A percentile compares a stretch with the other conserved stretches of the same genome.
Evolutionary conservation across 1,139 yeast species (phyloP).

Genomic region (Yamadazyma atmosphaerica): DNA sequence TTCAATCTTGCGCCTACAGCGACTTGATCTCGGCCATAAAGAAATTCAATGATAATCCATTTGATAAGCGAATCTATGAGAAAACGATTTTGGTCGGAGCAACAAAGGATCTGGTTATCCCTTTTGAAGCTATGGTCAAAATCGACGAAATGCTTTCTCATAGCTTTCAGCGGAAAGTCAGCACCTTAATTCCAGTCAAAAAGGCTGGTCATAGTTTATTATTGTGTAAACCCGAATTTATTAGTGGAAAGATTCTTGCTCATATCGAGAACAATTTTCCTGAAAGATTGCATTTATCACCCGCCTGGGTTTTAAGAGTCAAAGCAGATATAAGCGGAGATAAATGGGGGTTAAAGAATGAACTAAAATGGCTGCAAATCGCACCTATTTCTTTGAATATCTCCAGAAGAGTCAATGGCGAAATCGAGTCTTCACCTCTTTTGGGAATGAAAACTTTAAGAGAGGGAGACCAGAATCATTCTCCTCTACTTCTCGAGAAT

Average conservation of each 20-base stretch:
- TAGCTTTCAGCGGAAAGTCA: slow-evolving; percentile 29
- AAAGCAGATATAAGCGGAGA: slow-evolving; percentile 65
- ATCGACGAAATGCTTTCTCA: slow-evolving; percentile 26
- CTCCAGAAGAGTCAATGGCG: slow-evolving; percentile 30
- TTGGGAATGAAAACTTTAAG: slow-evolving; percentile 77
- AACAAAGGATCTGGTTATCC: slow-evolving; percentile 56
- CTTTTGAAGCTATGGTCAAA: slow-evolving; percentile 33
- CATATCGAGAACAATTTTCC: slow-evolving; percentile 57
- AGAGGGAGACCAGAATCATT: slow-evolving; percentile 62
- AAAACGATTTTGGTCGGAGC: slow-evolving; percentile 60
- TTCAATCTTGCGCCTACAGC: slow-evolving; percentile 39
- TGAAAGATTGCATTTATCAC: slow-evolving; percentile 48
- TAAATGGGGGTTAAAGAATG: slow-evolving; percentile 80
- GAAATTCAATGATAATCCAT: slow-evolving; percentile 34
- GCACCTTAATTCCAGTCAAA: slow-evolving; percentile 39
- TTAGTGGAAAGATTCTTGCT: slow-evolving; percentile 62
- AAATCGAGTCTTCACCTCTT: slow-evolving; percentile 39
- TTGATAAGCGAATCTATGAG: slow-evolving; percentile 32
- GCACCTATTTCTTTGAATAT: slow-evolving; percentile 51
- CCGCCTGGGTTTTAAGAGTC: slow-evolving; percentile 63
- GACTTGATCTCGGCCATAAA: slow-evolving; percentile 46
- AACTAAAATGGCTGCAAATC: slow-evolving; percentile 65
- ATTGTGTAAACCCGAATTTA: slow-evolving; percentile 62
- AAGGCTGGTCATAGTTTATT: slow-evolving; percentile 69
- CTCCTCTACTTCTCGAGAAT: slow-evolving; percentile 55